Percentiles rank a stretch among this genome's conserved stretches.
These are phyloP conservation scores for Claviceps arundinis DNA, from an alignment of 2,329 filamentous ascomycete species.

Conservation along the genomic window DNA sequence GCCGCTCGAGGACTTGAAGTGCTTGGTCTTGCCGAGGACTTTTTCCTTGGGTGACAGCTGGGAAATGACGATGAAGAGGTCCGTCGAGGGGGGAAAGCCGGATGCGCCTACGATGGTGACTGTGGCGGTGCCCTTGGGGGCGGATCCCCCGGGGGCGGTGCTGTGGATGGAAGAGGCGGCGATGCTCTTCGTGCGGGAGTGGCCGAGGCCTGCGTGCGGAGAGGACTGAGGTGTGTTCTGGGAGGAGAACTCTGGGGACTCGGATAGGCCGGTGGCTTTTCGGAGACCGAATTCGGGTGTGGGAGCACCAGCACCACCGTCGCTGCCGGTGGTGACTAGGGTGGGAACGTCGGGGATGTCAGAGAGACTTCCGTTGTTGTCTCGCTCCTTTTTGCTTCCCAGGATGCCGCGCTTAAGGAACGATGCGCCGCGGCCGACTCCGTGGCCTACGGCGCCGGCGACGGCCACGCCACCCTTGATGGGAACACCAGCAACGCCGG, in stretches of 20 bases:
- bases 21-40: constrained; percentile 82
- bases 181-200: constrained; percentile 43
- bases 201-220: constrained; percentile 20
- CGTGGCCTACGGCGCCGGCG: constrained; percentile 56
- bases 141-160: constrained; percentile 38
- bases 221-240: constrained; percentile 13
- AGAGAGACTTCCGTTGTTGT: constrained; percentile 35
- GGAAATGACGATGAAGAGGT: constrained; percentile 65
- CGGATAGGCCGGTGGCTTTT: constrained; percentile 25
- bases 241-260: constrained; percentile 18
- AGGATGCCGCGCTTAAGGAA: constrained; percentile 81
- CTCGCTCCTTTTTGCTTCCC: constrained; percentile 53
- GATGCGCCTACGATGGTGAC: constrained; percentile 70
- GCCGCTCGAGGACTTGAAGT: constrained; percentile 60
- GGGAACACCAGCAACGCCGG: constrained; percentile 68
- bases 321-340: constrained; percentile 12
- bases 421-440: constrained; percentile 77
- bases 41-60: constrained; percentile 58
- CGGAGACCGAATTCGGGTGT: constrained; percentile 24
- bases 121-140: constrained; percentile 59
- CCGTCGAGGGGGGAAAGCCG: constrained; percentile 62
- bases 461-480: constrained; percentile 82
- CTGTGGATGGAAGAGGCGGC: constrained; percentile 56
- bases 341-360: constrained; percentile 29
- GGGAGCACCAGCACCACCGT: constrained; percentile 22